Conservation (phyloP, 2,329 filamentous ascomycete species). For the Curvularia verruculosa region DNA sequence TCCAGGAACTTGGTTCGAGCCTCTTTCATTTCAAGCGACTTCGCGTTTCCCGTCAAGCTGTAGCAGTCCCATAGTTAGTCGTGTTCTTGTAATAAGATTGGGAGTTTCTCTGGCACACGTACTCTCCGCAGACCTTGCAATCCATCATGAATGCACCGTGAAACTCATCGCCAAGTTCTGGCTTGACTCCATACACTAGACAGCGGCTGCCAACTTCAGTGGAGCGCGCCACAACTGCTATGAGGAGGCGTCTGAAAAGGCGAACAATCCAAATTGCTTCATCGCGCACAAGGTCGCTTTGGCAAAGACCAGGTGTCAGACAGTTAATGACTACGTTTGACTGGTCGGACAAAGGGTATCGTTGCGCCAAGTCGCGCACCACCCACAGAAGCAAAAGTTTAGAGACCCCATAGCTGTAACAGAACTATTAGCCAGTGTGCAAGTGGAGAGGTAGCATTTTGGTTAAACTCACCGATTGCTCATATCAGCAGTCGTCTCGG, state of each 20-base stretch:
- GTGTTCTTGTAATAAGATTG: background rate
- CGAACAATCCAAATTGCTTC: conserved; percentile 10
- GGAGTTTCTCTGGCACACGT: conserved; percentile 9
- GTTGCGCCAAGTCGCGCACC: conserved; percentile 29
- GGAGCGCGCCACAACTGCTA: conserved; percentile 22
- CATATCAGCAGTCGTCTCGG: conserved; percentile 18
- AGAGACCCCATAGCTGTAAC: conserved; percentile 27
- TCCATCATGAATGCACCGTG: conserved; percentile 33
- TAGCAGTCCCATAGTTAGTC: background rate
- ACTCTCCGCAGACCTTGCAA: conserved; percentile 18
- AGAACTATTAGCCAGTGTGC: background rate
- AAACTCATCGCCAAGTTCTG: conserved; percentile 19
- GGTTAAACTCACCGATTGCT: background rate
- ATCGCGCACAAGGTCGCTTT: conserved; percentile 35
- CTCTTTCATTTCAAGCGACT: background rate
- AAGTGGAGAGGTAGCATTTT: too few species aligned
- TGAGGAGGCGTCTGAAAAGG: conserved; percentile 2
- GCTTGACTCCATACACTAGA: conserved; percentile 26
- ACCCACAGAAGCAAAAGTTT: conserved; percentile 39
- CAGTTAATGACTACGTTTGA: conserved; percentile 38
- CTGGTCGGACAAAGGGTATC: conserved; percentile 20
- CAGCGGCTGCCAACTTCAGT: conserved; percentile 31
- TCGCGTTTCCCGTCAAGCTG: background rate
- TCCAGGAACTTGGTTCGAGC: background rate
- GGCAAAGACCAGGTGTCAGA: conserved; percentile 38